phyloP scores from a whole-genome alignment of 176 grass and related monocot genomes.

The Eragrostis curvula region DNA sequence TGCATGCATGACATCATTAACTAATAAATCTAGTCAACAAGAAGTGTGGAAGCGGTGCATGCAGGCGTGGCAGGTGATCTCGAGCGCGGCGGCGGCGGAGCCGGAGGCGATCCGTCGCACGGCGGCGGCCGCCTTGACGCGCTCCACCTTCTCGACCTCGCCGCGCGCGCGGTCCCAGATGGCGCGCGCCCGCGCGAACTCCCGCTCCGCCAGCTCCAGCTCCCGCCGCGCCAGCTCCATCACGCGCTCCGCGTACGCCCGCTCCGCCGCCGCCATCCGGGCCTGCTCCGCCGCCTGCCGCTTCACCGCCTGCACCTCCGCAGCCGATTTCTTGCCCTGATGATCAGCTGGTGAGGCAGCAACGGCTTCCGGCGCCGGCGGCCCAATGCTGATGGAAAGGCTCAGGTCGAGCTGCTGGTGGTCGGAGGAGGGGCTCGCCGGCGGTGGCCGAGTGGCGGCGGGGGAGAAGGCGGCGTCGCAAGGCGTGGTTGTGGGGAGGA shows the following conservation, averaged over 20 bases:
- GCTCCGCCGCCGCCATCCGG: constrained; percentile 63
- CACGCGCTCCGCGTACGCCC: constrained; percentile 76
- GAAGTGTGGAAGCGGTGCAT: constrained; percentile 62
- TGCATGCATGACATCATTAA: neutral
- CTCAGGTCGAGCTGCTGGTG: constrained; percentile 65
- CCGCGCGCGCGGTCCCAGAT: constrained; percentile 76
- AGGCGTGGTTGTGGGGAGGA: constrained; percentile 46
- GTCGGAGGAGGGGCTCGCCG: constrained; percentile 18
- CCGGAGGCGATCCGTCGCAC: constrained; percentile 45
- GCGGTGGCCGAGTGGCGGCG: neutral
- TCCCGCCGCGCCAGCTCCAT: constrained; percentile 77
- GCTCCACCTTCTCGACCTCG: constrained; percentile 78
- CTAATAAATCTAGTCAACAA: neutral
- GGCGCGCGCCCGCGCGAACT: constrained; percentile 69
- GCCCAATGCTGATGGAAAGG: constrained; percentile 65
- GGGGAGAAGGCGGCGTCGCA: neutral
- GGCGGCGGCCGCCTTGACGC: constrained; percentile 63
- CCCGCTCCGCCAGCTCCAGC: constrained; percentile 75
- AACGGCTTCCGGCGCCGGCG: neutral
- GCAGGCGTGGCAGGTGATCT: constrained; percentile 89
- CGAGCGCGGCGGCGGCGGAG: constrained; percentile 59
- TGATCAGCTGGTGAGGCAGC: neutral
- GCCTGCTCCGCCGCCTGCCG: constrained; percentile 74
- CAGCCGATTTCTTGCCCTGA: constrained; percentile 15
- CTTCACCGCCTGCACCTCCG: constrained; percentile 51